Evolutionary conservation across 2,329 filamentous ascomycete genomes (phyloP).

Genomic region (Sclerotinia subarctica): DNA sequence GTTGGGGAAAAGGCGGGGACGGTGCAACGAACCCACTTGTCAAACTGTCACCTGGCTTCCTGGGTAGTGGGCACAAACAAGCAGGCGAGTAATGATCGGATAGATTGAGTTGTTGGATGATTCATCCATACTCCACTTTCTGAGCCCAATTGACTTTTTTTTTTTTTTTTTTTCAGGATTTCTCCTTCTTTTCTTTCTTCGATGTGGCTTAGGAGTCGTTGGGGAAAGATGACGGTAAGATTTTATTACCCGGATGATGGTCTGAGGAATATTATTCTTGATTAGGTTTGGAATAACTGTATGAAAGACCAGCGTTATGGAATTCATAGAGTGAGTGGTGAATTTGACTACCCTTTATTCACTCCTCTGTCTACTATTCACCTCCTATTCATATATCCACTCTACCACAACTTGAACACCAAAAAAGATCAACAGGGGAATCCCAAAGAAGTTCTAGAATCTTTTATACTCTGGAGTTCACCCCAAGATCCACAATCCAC

Average conservation of each 20-base stretch:
- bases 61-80: neutral
- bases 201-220: neutral
- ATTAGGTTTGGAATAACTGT: no score
- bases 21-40: neutral
- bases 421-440: neutral
- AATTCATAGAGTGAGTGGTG: no score
- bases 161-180: neutral
- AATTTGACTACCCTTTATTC: no score
- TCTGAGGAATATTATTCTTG: no score
- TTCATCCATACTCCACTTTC: neutral
- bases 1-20: constrained; percentile 10
- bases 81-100: neutral
- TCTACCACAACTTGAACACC: no score
- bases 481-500: neutral
- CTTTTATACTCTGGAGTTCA: neutral
- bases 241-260: no score
- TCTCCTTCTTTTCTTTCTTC: neutral
- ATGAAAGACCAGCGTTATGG: no score
- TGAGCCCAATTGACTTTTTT: neutral
- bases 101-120: neutral
- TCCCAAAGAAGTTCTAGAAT: neutral
- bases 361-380: no score
- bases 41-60: no score
- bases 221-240: no score
- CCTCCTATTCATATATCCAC: no score